Evolutionary conservation across 805 yeast genomes (phyloP).

Genomic region (Kuraishia ogatae): DNA sequence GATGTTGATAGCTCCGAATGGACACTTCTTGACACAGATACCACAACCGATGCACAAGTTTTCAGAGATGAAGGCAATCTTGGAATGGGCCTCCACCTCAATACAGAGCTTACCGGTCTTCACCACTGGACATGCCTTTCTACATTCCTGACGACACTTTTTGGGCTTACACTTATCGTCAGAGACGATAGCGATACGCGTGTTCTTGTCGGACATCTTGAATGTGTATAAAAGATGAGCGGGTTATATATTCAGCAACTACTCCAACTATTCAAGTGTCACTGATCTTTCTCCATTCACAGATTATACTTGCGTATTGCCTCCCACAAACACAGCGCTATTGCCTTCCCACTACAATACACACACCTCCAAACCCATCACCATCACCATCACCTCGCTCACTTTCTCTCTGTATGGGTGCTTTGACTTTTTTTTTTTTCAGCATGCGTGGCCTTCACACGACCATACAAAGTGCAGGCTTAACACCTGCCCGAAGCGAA

Average conservation of each 20-base stretch:
- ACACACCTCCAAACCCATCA: too few species aligned
- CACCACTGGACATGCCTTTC: slow-evolving; percentile 95
- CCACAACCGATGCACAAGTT: slow-evolving; percentile 97
- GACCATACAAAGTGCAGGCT: not conserved
- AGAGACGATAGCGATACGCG: slow-evolving; percentile 94
- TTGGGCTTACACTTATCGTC: slow-evolving; percentile 96
- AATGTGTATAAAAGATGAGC: too few species aligned
- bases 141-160: slow-evolving; percentile 97
- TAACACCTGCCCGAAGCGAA: too few species aligned
- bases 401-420: not conserved
- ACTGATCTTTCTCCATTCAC: too few species aligned
- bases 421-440: not conserved
- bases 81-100: slow-evolving; percentile 84
- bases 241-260: too few species aligned
- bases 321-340: too few species aligned
- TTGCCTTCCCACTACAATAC: too few species aligned
- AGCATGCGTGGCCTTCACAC: not conserved
- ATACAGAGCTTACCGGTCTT: slow-evolving; percentile 97
- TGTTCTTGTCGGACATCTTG: slow-evolving; percentile 27
- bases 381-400: not conserved
- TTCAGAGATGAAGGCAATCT: slow-evolving; percentile 93
- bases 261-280: too few species aligned
- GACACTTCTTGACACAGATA: slow-evolving; percentile 98
- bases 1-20: slow-evolving; percentile 93
- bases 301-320: too few species aligned